Conservation (phyloP, 176 grass and related monocot species). For the Cenchrus fungigraminus region DNA sequence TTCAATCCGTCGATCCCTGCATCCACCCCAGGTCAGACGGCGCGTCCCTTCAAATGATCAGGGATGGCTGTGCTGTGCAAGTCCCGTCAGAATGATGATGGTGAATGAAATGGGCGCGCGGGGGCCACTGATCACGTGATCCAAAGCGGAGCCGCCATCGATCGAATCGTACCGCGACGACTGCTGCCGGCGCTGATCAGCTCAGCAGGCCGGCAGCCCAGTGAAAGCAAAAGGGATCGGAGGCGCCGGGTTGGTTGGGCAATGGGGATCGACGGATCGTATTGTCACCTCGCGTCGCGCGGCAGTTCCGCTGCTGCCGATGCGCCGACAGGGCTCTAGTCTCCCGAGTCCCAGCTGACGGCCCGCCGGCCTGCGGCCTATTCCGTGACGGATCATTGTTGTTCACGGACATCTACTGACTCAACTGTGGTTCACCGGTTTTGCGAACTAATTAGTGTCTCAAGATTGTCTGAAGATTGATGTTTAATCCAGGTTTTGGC, state of each 20-base stretch:
- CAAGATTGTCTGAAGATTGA: too few relatives aligned
- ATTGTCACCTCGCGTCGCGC: not conserved
- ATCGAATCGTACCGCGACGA: not conserved
- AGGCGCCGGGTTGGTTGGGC: not conserved
- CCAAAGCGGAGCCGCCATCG: not conserved
- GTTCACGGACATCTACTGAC: too few relatives aligned
- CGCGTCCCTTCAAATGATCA: conserved; percentile 23
- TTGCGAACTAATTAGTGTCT: too few relatives aligned
- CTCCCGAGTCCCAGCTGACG: not conserved
- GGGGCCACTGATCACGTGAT: too few relatives aligned
- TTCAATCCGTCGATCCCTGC: not conserved
- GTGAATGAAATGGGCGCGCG: not conserved
- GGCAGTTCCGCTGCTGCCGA: conserved; percentile 30
- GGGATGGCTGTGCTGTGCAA: not conserved
- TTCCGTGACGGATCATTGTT: too few relatives aligned
- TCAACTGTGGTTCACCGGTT: too few relatives aligned
- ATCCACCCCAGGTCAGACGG: not conserved
- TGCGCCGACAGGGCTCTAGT: conserved; percentile 52
- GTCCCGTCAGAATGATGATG: conserved; percentile 24
- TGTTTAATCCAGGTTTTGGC: too few relatives aligned
- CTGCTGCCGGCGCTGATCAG: not conserved
- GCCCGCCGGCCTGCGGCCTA: too few relatives aligned
- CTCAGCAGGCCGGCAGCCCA: not conserved
- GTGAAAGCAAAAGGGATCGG: not conserved
- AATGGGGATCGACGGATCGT: conserved; percentile 13